phyloP scores from a whole-genome alignment of 2,329 filamentous ascomycete genomes.

The Ophiosphaerella herpotricha region DNA sequence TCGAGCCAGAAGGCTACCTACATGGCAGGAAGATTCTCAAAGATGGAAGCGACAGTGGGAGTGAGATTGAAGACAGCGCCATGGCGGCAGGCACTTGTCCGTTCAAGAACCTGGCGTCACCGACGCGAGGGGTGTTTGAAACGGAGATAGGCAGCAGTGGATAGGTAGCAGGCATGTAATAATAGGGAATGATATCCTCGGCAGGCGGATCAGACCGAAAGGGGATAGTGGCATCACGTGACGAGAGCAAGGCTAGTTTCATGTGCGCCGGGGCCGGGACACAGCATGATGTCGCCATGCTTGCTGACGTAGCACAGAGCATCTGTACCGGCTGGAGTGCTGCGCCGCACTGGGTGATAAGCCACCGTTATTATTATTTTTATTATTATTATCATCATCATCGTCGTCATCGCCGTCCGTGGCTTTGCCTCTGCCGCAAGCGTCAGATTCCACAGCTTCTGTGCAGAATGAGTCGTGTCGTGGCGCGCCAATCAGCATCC shows the following conservation, averaged over 20 bases:
- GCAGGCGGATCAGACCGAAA: too few relatives aligned
- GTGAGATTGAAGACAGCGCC: slow-evolving; percentile 32
- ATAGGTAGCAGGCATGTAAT: neutral
- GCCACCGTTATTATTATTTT: too few relatives aligned
- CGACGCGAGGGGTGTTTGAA: slow-evolving; percentile 9
- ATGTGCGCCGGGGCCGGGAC: slow-evolving; percentile 17
- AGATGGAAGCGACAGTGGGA: slow-evolving; percentile 35
- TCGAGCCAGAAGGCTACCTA: slow-evolving; percentile 44
- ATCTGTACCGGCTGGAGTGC: too few relatives aligned
- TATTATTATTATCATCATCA: too few relatives aligned
- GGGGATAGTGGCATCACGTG: too few relatives aligned
- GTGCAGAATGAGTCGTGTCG: slow-evolving; percentile 17
- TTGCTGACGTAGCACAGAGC: neutral
- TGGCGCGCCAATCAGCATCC: slow-evolving; percentile 6
- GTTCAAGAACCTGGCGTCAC: slow-evolving; percentile 34
- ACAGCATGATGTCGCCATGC: slow-evolving; percentile 26
- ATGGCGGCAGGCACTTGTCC: slow-evolving; percentile 32
- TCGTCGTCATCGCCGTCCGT: too few relatives aligned
- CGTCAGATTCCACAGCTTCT: slow-evolving; percentile 19
- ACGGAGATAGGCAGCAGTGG: slow-evolving; percentile 13
- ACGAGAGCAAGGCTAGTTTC: too few relatives aligned
- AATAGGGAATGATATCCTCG: too few relatives aligned
- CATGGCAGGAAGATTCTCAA: slow-evolving; percentile 42
- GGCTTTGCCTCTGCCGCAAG: slow-evolving; percentile 10
- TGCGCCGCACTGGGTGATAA: too few relatives aligned